phyloP scores from a whole-genome alignment of 768 basidiomycete species.

The Lepiota subincarnata region DNA sequence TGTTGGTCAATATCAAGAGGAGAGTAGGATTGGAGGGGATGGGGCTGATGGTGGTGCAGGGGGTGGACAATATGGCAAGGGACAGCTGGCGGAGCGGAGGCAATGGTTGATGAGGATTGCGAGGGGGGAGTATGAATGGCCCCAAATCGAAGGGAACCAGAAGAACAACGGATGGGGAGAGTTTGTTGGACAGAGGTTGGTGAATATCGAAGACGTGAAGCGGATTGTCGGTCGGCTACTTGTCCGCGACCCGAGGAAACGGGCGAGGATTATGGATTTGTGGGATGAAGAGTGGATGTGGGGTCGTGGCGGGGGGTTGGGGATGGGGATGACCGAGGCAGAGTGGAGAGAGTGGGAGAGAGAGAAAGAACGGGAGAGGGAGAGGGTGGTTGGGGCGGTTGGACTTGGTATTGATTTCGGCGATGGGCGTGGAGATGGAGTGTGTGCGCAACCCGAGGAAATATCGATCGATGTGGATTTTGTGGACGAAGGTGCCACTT shows the following conservation, averaged over 20 bases:
- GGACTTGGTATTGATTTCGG: constrained; percentile 3
- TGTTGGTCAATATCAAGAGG: constrained; percentile 23
- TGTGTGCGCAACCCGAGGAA: constrained; percentile 4
- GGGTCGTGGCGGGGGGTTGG: constrained; percentile 16
- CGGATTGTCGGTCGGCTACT: constrained; percentile 58
- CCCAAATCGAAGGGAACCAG: constrained; percentile 21
- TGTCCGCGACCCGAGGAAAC: constrained; percentile 62
- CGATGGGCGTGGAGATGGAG: neutral
- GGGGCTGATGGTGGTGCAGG: constrained; percentile 21
- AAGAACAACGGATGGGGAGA: constrained; percentile 22
- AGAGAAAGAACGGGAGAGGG: neutral
- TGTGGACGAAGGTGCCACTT: constrained; percentile 13
- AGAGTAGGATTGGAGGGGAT: constrained; percentile 37
- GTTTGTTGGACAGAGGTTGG: constrained; percentile 32
- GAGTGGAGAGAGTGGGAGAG: constrained; percentile 12
- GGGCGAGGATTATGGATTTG: constrained; percentile 58
- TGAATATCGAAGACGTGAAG: constrained; percentile 42
- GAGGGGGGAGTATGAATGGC: constrained; percentile 76
- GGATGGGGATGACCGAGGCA: constrained; percentile 12
- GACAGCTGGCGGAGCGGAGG: constrained; percentile 35
- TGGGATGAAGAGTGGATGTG: constrained; percentile 57
- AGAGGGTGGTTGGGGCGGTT: neutral
- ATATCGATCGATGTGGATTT: constrained; percentile 13
- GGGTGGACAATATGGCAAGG: constrained; percentile 13
- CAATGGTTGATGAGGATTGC: constrained; percentile 77